Evolutionary conservation across 2,329 filamentous ascomycete genomes (phyloP).

Genomic region (Apiospora marii): DNA sequence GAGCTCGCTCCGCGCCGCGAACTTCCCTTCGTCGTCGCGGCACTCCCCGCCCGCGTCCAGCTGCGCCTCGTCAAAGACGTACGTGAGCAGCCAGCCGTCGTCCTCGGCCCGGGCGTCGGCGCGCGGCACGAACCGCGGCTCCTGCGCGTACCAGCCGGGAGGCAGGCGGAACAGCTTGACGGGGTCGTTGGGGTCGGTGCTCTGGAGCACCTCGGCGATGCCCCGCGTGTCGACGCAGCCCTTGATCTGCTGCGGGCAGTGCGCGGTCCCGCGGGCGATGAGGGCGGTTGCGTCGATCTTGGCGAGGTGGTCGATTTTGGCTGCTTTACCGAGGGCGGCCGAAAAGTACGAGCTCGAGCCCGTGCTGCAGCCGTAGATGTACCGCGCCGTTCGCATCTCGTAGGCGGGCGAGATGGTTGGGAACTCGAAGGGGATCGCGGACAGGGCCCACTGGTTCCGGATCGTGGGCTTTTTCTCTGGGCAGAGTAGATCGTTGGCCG

Average conservation of each 20-base stretch:
- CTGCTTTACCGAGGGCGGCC: constrained; percentile 67
- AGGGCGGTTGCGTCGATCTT: constrained; percentile 66
- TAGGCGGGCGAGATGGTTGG: constrained; percentile 63
- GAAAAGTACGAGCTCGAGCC: constrained; percentile 61
- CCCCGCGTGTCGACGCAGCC: constrained; percentile 69
- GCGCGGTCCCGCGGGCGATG: constrained; percentile 58
- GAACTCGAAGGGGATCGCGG: constrained; percentile 73
- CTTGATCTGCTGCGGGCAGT: constrained; percentile 56
- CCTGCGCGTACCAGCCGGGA: constrained; percentile 68
- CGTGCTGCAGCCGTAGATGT: constrained; percentile 73
- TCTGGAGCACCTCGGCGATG: constrained; percentile 59
- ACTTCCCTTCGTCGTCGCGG: constrained; percentile 33
- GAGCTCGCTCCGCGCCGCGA: constrained; percentile 62
- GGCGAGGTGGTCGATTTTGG: constrained; percentile 71
- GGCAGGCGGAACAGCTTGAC: constrained; percentile 71
- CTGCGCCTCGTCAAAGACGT: constrained; percentile 74
- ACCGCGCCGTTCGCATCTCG: constrained; percentile 65
- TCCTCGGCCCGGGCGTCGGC: constrained; percentile 58
- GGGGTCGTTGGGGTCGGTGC: constrained; percentile 55
- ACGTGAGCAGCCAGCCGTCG: constrained; percentile 72
- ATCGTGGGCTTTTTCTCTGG: constrained; percentile 48
- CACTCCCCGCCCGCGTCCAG: constrained; percentile 60
- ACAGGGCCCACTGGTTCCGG: constrained; percentile 69
- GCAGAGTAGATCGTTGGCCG: constrained; percentile 25
- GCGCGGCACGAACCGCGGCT: constrained; percentile 69